Evolutionary conservation across 2,329 filamentous ascomycete species (phyloP).

Genomic region (Ascochyta koolunga): DNA sequence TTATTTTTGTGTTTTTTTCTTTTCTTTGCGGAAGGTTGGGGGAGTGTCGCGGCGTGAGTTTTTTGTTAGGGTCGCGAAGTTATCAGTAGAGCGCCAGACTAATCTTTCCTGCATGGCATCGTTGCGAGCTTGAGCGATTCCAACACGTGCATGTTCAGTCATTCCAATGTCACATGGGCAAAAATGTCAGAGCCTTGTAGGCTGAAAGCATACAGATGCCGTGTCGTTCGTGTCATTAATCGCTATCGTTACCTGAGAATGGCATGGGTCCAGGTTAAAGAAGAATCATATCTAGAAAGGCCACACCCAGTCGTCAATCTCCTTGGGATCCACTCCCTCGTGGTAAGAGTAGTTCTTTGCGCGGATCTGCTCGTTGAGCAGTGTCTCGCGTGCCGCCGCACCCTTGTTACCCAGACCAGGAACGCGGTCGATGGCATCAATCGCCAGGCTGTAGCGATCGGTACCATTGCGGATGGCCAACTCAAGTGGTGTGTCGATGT

Average conservation of each 20-base stretch:
- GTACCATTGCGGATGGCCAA: slow-evolving; percentile 78
- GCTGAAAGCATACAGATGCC: background rate
- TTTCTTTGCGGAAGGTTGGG: slow-evolving; percentile 5
- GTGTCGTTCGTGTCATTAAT: slow-evolving; percentile 1
- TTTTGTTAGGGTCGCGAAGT: too few species aligned
- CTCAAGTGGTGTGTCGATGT: slow-evolving; percentile 81
- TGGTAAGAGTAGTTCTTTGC: slow-evolving; percentile 67
- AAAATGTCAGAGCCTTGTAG: background rate
- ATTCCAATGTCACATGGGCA: background rate
- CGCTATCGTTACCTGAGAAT: background rate
- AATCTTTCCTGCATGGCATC: background rate
- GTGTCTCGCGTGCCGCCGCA: slow-evolving; percentile 64
- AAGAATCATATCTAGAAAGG: slow-evolving; percentile 46
- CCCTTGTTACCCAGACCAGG: slow-evolving; percentile 68
- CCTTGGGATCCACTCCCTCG: slow-evolving; percentile 73
- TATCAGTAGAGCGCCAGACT: too few species aligned
- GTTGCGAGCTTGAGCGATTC: background rate
- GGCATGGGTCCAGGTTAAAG: background rate
- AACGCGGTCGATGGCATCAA: slow-evolving; percentile 76
- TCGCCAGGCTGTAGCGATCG: slow-evolving; percentile 77
- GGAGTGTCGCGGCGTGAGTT: too few species aligned
- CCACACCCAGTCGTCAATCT: slow-evolving; percentile 72
- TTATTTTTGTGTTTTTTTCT: background rate
- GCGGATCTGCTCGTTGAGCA: slow-evolving; percentile 69
- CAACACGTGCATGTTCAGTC: background rate